phyloP scores from a whole-genome alignment of 2,329 filamentous ascomycete genomes.

The Colletotrichum sp. region DNA sequence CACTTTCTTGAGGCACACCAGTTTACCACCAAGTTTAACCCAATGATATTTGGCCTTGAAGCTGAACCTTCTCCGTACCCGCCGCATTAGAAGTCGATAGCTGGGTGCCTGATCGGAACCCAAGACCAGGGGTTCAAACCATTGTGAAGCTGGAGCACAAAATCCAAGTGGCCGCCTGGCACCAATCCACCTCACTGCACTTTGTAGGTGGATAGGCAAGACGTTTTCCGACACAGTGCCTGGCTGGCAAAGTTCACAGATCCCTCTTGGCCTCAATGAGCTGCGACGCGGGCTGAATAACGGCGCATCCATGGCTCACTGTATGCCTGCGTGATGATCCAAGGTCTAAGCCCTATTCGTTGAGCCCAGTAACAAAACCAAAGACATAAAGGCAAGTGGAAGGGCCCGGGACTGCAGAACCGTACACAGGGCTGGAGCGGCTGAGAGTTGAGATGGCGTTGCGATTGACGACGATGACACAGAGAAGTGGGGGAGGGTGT shows the following conservation, averaged over 20 bases:
- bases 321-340: neutral
- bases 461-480: neutral
- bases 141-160: neutral
- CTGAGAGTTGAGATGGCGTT: neutral
- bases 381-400: neutral
- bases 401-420: neutral
- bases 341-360: neutral
- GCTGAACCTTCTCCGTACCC: neutral
- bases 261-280: neutral
- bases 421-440: neutral
- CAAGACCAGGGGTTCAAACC: neutral
- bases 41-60: neutral
- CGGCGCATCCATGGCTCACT: neutral
- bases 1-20: neutral
- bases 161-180: neutral
- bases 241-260: neutral
- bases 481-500: neutral
- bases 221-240: neutral
- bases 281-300: neutral
- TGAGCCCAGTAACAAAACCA: neutral
- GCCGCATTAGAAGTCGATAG: neutral
- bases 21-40: neutral
- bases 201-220: neutral
- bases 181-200: neutral
- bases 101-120: slow-evolving; percentile 15